Conservation (phyloP, 208 protist species). For the Herpetomonas tarakana region DNA sequence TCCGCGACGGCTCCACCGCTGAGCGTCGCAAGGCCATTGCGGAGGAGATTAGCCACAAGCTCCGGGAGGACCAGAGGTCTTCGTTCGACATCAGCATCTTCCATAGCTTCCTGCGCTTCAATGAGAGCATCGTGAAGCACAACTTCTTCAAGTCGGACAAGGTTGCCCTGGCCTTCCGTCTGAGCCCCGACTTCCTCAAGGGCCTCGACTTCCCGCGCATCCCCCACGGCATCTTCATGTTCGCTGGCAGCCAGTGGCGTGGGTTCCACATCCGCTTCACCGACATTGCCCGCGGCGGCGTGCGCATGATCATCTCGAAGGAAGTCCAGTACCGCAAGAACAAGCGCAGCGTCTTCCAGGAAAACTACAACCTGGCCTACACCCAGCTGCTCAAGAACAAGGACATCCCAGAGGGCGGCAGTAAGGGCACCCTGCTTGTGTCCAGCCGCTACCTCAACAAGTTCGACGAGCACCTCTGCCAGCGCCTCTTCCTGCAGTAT, state of each 20-base stretch:
- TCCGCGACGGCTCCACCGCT: constrained; percentile 57
- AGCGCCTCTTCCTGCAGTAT: constrained; percentile 93
- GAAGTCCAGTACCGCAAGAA: constrained; percentile 85
- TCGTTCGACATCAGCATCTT: constrained; percentile 82
- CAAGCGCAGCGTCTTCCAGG: constrained; percentile 91
- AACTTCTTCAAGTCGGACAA: constrained; percentile 96
- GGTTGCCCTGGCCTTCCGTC: constrained; percentile 89
- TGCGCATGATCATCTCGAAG: constrained; percentile 95
- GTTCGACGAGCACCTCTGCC: constrained; percentile 63
- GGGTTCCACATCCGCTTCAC: constrained; percentile 97
- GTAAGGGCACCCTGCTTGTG: constrained; percentile 94
- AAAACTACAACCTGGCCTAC: constrained; percentile 96
- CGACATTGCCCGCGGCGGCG: constrained; percentile 94
- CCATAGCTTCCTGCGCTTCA: constrained; percentile 89
- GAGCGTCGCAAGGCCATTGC: constrained; percentile 54
- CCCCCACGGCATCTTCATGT: constrained; percentile 92
- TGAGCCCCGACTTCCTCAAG: constrained; percentile 79
- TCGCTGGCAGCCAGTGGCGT: constrained; percentile 92
- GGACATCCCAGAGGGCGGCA: constrained; percentile 97
- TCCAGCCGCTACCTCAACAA: constrained; percentile 68
- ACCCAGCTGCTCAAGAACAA: constrained; percentile 97
- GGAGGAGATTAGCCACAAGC: constrained; percentile 51
- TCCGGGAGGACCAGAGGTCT: constrained; percentile 72
- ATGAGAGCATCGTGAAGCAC: constrained; percentile 91
- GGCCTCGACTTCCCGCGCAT: constrained; percentile 74